Conservation (phyloP, 495 filamentous ascomycete species). For the Aspergillus ostianus region DNA sequence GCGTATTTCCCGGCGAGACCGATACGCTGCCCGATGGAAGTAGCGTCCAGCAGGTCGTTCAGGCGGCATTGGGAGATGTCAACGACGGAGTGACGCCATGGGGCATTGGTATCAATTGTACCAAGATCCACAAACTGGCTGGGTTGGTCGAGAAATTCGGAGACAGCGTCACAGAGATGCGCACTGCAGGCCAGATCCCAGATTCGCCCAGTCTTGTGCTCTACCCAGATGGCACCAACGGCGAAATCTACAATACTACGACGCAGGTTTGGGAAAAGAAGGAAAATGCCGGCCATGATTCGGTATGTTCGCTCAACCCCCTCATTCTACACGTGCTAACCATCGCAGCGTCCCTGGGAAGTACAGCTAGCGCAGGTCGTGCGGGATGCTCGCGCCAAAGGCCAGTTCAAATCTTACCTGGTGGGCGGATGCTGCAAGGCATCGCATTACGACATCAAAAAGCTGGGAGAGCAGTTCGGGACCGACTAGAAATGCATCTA, state of each 20-base stretch:
- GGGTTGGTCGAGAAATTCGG: conserved; percentile 48
- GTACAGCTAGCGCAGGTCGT: conserved; percentile 36
- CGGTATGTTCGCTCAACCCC: conserved; percentile 13
- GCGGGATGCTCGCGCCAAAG: conserved; percentile 36
- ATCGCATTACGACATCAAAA: conserved; percentile 47
- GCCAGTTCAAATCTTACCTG: conserved; percentile 48
- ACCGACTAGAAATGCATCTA: conserved; percentile 19
- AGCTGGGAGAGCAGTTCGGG: conserved; percentile 35
- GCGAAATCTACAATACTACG: conserved; percentile 61
- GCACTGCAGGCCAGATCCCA: conserved; percentile 11
- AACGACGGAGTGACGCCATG: conserved; percentile 38
- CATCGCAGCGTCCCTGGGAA: conserved; percentile 47
- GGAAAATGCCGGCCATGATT: conserved; percentile 15
- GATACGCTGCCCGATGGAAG: conserved; percentile 44
- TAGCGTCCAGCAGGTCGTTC: conserved; percentile 27
- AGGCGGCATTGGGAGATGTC: conserved; percentile 24
- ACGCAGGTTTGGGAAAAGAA: conserved; percentile 53
- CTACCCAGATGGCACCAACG: conserved; percentile 69
- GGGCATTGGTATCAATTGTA: conserved; percentile 69
- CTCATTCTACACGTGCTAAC: not conserved
- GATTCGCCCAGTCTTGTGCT: conserved; percentile 52
- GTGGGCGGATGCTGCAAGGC: conserved; percentile 65
- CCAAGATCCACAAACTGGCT: conserved; percentile 52
- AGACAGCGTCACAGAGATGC: conserved; percentile 31
- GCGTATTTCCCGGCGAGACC: conserved; percentile 57